These are phyloP conservation scores for Phytophthora pseudosyringae DNA, from an alignment of 352 stramenopile genomes.

Conservation along the genomic window DNA sequence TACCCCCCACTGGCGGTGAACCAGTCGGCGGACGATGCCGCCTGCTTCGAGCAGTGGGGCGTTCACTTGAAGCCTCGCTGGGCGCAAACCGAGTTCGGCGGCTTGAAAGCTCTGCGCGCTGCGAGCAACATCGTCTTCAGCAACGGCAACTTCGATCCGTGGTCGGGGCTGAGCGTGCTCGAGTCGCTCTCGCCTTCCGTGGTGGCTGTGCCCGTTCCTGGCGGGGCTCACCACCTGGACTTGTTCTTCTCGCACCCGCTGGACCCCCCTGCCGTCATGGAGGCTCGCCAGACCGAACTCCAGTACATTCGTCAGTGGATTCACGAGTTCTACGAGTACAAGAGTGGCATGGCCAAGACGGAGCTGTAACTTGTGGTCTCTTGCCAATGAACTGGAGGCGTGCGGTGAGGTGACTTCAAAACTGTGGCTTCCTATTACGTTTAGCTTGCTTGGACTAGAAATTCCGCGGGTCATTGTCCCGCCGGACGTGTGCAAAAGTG, in stretches of 20 bases:
- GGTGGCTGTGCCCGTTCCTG: conserved; percentile 44
- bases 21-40: conserved; percentile 35
- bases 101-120: conserved; percentile 48
- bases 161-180: conserved; percentile 57
- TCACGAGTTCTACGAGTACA: conserved; percentile 53
- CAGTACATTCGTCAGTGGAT: conserved; percentile 58
- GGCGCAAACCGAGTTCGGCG: conserved; percentile 56
- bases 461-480: conserved; percentile 33
- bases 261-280: conserved; percentile 46
- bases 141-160: conserved; percentile 72
- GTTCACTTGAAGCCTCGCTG: conserved; percentile 54
- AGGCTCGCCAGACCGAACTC: conserved; percentile 49
- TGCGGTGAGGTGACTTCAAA: conserved; percentile 22
- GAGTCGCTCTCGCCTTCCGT: conserved; percentile 46
- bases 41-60: conserved; percentile 48
- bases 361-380: conserved; percentile 3
- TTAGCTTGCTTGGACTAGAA: conserved; percentile 30
- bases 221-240: conserved; percentile 61
- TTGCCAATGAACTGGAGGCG: background rate
- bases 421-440: conserved; percentile 30
- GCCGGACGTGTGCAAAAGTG: conserved; percentile 27
- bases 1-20: conserved; percentile 38
- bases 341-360: conserved; percentile 11
- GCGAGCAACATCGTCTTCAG: conserved; percentile 77
- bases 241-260: conserved; percentile 65